Percentiles rank a stretch among this genome's conserved stretches.
These are phyloP conservation scores for Stephanodiscus triporus DNA, from an alignment of 108 stramenopile species.

Conservation along the genomic window DNA sequence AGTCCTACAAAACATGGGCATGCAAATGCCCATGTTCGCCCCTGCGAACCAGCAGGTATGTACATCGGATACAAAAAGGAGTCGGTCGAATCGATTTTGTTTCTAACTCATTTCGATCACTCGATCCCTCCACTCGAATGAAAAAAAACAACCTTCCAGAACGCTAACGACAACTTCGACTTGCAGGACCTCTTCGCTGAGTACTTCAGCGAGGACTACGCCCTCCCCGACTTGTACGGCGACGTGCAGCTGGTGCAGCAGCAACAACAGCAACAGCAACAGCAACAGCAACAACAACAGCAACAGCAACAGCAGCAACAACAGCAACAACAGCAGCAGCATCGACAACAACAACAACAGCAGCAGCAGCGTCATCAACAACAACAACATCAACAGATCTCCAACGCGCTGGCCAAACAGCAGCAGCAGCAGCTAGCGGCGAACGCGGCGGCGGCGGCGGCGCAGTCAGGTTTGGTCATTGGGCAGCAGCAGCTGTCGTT, in stretches of 20 bases:
- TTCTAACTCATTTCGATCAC: not conserved
- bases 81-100: not conserved
- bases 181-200: slow-evolving; percentile 53
- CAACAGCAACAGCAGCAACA: slow-evolving; percentile 29
- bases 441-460: slow-evolving; percentile 10
- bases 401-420: slow-evolving; percentile 26
- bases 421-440: slow-evolving; percentile 29
- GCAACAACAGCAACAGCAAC: slow-evolving; percentile 1
- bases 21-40: slow-evolving; percentile 43
- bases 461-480: not conserved
- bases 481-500: slow-evolving; percentile 17
- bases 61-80: not conserved
- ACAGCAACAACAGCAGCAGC: not conserved
- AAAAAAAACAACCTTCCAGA: not conserved
- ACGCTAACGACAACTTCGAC: slow-evolving; percentile 38
- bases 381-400: not conserved
- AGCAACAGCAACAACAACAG: slow-evolving; percentile 28
- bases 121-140: no score
- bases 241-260: slow-evolving; percentile 1
- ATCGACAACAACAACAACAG: slow-evolving; percentile 26
- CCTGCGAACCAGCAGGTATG: slow-evolving; percentile 33
- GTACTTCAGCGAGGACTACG: slow-evolving; percentile 51
- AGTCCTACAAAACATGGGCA: slow-evolving; percentile 18
- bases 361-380: slow-evolving; percentile 29
- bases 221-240: not conserved